Base-by-base conservation (phyloP, 345 rosid species). In the Lenwebbia sp. region DNA sequence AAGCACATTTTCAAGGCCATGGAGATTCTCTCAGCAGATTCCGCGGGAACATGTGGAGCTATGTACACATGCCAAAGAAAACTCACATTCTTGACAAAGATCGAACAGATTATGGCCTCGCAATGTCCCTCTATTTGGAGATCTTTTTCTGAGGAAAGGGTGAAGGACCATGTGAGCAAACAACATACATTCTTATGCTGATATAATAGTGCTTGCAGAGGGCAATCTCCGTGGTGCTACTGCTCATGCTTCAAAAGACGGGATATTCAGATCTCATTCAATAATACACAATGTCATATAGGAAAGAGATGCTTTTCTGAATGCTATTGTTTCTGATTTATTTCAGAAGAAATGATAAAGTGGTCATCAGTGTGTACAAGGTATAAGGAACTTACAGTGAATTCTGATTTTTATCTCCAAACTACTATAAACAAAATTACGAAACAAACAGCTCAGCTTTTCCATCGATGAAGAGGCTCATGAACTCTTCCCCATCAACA, bases 391-490 rank as follows among this genome's bases (percentile, higher is more conserved):
- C 40, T 37, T 70, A 37, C 7, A 4, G 81, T 70, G 40, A 37
- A 70, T 37, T 5, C 81, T 33, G 26, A 37, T 70, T 70, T 70
- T 70, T 57, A 19, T 37, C 78, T 70, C 25, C 22, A 70, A 19
- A 33, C 78, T 37, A 70, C 26, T 0, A 70, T 37, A 5, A 33
- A 70, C 47, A 70, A 37, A 70, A 2, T 93, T 87, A 96, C 82
- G 94, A 87, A 86, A 97, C 93, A 87, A 86, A 96, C 15, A 97
- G 90, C 91, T 97, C 99, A 25, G 99, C 97, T 91, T 97, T 93
- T 85, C 99, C 99, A 81, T 97, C 99, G 82, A 97, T 97, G 90
- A 97, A 97, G 85, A 97, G 98, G 87, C 99, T 97, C 99, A 95
- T 94, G 87, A 97, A 97, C 93, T 97, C 99, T 91, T 97, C 99